Evolutionary conservation across 106 monocot species (phyloP).

Genomic region (Dendrobium chrysotoxum): DNA sequence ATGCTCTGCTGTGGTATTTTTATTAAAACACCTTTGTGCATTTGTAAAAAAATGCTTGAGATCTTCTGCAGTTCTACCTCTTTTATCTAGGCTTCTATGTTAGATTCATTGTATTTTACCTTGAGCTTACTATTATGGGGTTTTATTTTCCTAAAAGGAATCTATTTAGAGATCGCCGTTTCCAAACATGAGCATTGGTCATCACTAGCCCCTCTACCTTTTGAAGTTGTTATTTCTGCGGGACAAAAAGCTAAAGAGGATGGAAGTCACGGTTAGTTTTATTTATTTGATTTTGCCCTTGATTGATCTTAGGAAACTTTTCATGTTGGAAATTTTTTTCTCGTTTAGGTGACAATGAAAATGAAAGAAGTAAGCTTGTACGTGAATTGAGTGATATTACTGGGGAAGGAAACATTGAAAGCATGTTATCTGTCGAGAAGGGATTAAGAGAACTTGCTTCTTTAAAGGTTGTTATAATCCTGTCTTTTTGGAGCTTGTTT

Average conservation of each 20-base stretch:
- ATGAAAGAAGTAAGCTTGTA: slow-evolving; percentile 37
- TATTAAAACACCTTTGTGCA: neutral
- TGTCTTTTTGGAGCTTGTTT: neutral
- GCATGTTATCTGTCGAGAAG: slow-evolving; percentile 93
- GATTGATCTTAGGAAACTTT: neutral
- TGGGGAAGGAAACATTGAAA: slow-evolving; percentile 93
- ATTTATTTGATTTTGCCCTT: neutral
- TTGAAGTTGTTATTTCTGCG: slow-evolving; percentile 77
- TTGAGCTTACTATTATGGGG: neutral
- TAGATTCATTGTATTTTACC: slow-evolving; percentile 1
- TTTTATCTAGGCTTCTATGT: neutral
- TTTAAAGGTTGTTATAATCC: slow-evolving; percentile 54
- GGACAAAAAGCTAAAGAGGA: slow-evolving; percentile 91
- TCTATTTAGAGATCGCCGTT: slow-evolving; percentile 75
- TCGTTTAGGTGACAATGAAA: slow-evolving; percentile 42
- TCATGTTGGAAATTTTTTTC: neutral
- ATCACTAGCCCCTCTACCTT: slow-evolving; percentile 88
- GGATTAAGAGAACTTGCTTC: slow-evolving; percentile 83
- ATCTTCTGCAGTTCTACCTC: neutral
- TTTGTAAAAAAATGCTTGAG: neutral
- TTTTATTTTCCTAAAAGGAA: slow-evolving; percentile 26
- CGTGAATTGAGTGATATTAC: slow-evolving; percentile 61
- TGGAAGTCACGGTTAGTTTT: slow-evolving; percentile 17
- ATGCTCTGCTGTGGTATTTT: neutral
- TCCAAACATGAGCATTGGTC: slow-evolving; percentile 93